Evolutionary conservation across 2,329 filamentous ascomycete species (phyloP), one percentile per base, ranked within the genome.

Genomic region (Arthroderma sp.): DNA sequence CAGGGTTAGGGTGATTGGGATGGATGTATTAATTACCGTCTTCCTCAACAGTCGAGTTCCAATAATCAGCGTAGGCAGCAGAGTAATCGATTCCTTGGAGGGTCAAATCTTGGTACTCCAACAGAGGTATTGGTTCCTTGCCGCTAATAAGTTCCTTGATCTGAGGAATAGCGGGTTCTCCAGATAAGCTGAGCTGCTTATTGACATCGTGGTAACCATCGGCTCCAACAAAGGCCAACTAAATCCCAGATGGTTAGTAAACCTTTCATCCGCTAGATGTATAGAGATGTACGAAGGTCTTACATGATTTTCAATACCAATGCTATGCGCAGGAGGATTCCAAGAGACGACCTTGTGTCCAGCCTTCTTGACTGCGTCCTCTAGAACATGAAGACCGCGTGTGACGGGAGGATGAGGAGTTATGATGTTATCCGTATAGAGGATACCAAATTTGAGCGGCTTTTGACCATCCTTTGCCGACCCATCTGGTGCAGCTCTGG

Each of bases 21-120:
- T 4, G 33, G 19, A 15, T 25, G 41, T 13, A 25, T 25, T 21
- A 54, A 17, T 39, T 35, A 55, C 54, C 54, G 17, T 55, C 54
- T 6, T 47, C 54, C 2, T 72, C 66, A 0, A 68, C 71, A 0
- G 80, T 83, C 13, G 72, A 76, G 60, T 83, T 83, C 82, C 81
- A 84, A 64, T 83, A 85, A 55, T 85, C 81, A 67, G 82, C 76
- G 61, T 85, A 85, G 79, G 73, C 23, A 75, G 68, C 4, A 63
- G 67, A 0, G 74, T 75, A 44, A 63, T 76, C 59, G 61, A 71
- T 65, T 77, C 65, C 44, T 2, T 63, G 58, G 58, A 77, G 71
- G 1, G 72, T 59, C 1, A 64, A 58, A 25, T 59, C 61, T 19
- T 51, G 55, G 28, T 37, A 60, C 15, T 58, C 53, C 51, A 55